A percentile compares a stretch with the other conserved stretches of the same genome.
These are phyloP conservation scores for Diplodia intermedia DNA, from an alignment of 2,329 filamentous ascomycete genomes.

Conservation along the genomic window DNA sequence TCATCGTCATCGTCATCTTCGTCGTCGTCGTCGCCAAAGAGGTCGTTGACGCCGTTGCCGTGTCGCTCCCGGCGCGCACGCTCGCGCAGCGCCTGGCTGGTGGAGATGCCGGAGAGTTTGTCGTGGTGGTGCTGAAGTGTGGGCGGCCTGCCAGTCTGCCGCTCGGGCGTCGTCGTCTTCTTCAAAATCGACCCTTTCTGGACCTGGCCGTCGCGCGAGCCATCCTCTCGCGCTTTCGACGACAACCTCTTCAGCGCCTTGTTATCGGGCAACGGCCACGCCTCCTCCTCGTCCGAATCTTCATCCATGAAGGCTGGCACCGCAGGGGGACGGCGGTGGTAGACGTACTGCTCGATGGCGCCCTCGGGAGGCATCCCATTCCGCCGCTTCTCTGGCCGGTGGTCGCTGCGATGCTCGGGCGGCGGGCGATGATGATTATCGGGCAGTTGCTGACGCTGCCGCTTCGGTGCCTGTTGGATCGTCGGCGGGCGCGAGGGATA, in stretches of 20 bases:
- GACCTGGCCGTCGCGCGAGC: no score
- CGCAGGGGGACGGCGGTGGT: background rate
- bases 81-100: constrained; percentile 9
- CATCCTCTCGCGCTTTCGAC: no score
- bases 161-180: no score
- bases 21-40: background rate
- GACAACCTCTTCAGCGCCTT: background rate
- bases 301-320: constrained; percentile 13
- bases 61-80: background rate
- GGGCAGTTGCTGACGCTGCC: background rate
- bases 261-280: constrained; percentile 11
- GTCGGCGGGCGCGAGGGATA: background rate
- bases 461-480: background rate
- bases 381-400: background rate
- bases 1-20: no score
- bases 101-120: background rate
- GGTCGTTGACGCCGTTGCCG: no score
- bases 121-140: no score
- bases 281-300: constrained; percentile 2
- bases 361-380: background rate
- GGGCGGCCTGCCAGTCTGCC: no score
- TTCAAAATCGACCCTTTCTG: no score
- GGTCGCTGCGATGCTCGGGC: no score
- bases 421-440: no score
- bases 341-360: no score